Base-by-base conservation (phyloP, 441 rosid species). In the Populus trichocarpa region DNA sequence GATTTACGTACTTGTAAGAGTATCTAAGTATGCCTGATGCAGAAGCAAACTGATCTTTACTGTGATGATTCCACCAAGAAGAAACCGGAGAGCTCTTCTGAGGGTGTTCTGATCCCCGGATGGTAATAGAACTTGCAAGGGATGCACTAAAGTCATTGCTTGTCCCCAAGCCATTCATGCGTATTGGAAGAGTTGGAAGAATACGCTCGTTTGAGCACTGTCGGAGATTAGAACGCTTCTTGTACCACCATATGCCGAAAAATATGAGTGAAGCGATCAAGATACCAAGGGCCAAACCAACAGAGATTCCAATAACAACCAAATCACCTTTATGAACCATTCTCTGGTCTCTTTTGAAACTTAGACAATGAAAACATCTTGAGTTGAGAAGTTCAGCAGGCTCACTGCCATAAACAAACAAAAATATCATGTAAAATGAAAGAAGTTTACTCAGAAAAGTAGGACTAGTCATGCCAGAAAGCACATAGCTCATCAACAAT, bases 131-230 rank as follows among this genome's bases (percentile, higher is more conserved):
- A 83, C 33, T 81, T 1, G 89, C 18, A 74, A 91, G 75, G 13
- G 93, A 86, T 18, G 88, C 89, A 53, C 96, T 94, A 75, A 89
- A 89, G 84, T 94, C 95, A 64, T 87, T 86, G 88, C 90, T 90
- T n/a, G 93, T 69, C 67, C 80, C 93, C 26, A 84, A 84, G 79
- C 93, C 96, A 87, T 95, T 90, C 50, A 82, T 70, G 67, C 94
- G 97, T 70, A 92, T 83, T 1, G 98, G 97, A 77, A 90, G 89
- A 68, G 89, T 78, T 3, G 90, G 80, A 78, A 83, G 30, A 74
- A 86, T 89, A 50, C 85, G 92, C 65, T 92, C 97, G 71, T 87
- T 90, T 66, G 89, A 81, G 78, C 88, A 74, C 38, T 59, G 82
- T 16, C 79, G 83, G 67, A 88, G 88, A 83, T 83, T 82, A 78